phyloP scores from a whole-genome alignment of 2,329 filamentous ascomycete species.

The Phoma sp. region DNA sequence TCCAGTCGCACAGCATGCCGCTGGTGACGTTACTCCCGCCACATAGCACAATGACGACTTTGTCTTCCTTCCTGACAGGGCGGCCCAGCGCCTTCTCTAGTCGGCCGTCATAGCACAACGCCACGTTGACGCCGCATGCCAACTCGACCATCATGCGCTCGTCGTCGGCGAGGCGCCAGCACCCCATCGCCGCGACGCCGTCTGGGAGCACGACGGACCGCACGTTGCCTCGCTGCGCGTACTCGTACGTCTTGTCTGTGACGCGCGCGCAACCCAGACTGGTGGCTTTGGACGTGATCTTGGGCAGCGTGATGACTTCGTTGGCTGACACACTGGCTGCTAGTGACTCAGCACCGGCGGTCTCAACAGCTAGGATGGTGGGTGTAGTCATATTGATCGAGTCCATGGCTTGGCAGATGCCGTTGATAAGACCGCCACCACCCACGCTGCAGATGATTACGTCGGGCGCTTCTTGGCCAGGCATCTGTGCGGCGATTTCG shows the following conservation, averaged over 20 bases:
- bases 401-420: conserved; percentile 73
- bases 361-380: conserved; percentile 75
- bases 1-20: conserved; percentile 58
- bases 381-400: conserved; percentile 39
- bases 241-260: conserved; percentile 69
- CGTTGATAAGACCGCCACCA: conserved; percentile 80
- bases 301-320: conserved; percentile 66
- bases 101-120: conserved; percentile 67
- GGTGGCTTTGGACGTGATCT: conserved; percentile 77
- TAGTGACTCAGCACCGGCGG: conserved; percentile 73
- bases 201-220: conserved; percentile 71
- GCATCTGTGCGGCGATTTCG: conserved; percentile 53
- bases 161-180: conserved; percentile 79
- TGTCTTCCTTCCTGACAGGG: conserved; percentile 67
- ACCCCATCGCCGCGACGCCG: conserved; percentile 79
- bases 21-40: conserved; percentile 65
- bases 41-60: conserved; percentile 84
- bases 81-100: conserved; percentile 66
- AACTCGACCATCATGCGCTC: conserved; percentile 81
- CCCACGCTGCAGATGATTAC: conserved; percentile 79
- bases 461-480: conserved; percentile 60
- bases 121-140: conserved; percentile 82
- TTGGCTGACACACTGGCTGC: conserved; percentile 64
- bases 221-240: conserved; percentile 62
- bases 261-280: conserved; percentile 77